Percentiles rank a stretch among this genome's conserved stretches.
These are phyloP conservation scores for Fusarium xyrophilum DNA, from an alignment of 2,329 filamentous ascomycete genomes.

Conservation along the genomic window DNA sequence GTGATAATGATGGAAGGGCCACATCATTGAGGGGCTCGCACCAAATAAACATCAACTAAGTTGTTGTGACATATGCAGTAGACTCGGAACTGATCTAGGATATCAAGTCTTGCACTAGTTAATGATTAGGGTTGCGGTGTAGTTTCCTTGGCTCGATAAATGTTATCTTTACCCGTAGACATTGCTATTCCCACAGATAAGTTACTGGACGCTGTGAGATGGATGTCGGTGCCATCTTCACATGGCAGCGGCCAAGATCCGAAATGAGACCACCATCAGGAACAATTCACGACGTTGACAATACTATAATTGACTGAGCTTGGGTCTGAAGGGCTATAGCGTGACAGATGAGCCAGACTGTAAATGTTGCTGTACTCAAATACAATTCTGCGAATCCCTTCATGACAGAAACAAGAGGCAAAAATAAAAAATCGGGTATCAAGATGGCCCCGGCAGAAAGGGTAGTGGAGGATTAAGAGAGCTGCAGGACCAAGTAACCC, in stretches of 20 bases:
- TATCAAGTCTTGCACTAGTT: constrained; percentile 10
- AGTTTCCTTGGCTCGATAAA: background rate
- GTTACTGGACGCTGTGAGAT: background rate
- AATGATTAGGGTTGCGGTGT: background rate
- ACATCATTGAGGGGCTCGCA: constrained; percentile 10
- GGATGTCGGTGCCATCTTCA: background rate
- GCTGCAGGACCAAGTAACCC: constrained; percentile 18
- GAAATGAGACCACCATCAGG: background rate
- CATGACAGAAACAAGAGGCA: background rate
- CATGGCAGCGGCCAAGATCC: constrained; percentile 12
- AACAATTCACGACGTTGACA: background rate
- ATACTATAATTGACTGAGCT: background rate
- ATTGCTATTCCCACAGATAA: background rate
- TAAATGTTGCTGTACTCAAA: accelerated
- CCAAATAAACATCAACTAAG: constrained; percentile 16
- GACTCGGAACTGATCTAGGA: background rate
- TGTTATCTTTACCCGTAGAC: background rate
- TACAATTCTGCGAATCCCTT: background rate
- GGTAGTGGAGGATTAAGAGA: background rate
- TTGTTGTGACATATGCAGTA: constrained; percentile 5
- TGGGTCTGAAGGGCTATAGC: too few relatives aligned
- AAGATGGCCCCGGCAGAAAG: background rate
- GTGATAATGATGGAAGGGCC: background rate
- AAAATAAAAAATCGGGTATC: background rate
- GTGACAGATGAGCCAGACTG: too few relatives aligned